phyloP scores from a whole-genome alignment of 257 asterid species.

The Nicotiana tomentosiformis region DNA sequence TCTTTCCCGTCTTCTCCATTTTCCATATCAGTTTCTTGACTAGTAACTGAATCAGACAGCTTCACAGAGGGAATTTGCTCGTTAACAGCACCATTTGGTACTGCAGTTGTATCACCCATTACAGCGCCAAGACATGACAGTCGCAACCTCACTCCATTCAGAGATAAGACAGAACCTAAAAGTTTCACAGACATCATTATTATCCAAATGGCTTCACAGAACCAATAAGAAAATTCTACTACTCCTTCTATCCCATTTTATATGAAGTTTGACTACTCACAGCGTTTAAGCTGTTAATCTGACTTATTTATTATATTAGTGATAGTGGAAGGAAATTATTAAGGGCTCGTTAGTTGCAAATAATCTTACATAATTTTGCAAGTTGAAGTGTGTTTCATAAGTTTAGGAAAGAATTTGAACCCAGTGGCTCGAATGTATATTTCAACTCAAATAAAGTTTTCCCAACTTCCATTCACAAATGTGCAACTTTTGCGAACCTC shows the following conservation, averaged over 20 bases:
- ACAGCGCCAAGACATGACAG: constrained; percentile 24
- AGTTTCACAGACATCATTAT: background rate
- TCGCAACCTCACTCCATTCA: constrained; percentile 17
- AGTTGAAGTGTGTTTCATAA: background rate
- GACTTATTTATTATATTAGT: background rate
- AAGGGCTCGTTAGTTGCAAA: too few relatives aligned
- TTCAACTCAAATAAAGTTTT: background rate
- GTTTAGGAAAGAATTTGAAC: too few relatives aligned
- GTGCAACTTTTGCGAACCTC: background rate
- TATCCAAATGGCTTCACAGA: background rate
- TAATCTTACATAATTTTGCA: background rate
- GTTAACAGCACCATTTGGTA: constrained; percentile 25
- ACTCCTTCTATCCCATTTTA: background rate
- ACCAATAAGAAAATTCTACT: background rate
- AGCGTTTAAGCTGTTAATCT: background rate
- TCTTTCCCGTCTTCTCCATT: constrained; percentile 24
- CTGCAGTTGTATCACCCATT: constrained; percentile 37
- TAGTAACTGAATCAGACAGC: constrained; percentile 21
- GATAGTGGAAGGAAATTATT: background rate
- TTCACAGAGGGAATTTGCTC: constrained; percentile 19
- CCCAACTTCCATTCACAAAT: background rate
- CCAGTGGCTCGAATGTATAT: background rate
- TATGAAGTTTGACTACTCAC: background rate
- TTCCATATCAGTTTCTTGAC: constrained; percentile 9
- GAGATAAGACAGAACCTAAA: constrained; percentile 28